phyloP scores from a whole-genome alignment of 2,329 filamentous ascomycete genomes.

The Pseudogymnoascus destructans region DNA sequence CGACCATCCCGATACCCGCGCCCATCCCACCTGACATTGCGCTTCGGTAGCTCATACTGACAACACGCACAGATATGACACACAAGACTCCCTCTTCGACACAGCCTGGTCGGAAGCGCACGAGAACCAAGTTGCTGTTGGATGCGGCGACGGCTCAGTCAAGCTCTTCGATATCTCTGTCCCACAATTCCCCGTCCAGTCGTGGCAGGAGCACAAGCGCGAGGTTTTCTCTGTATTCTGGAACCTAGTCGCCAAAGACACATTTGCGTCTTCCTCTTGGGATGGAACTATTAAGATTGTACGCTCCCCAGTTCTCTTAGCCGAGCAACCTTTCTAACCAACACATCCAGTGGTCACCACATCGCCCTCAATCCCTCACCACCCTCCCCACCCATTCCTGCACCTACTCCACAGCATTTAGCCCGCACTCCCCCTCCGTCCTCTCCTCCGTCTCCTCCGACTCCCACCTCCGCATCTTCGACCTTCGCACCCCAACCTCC shows the following conservation, averaged over 20 bases:
- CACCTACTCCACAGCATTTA: slow-evolving; percentile 87
- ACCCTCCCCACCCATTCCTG: slow-evolving; percentile 87
- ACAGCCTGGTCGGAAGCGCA: slow-evolving; percentile 91
- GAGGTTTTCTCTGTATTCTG: slow-evolving; percentile 89
- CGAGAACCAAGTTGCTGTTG: slow-evolving; percentile 83
- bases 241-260: slow-evolving; percentile 84
- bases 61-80: slow-evolving; percentile 58
- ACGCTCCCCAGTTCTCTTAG: slow-evolving; percentile 19
- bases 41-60: neutral
- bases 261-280: slow-evolving; percentile 86
- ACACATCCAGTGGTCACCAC: slow-evolving; percentile 61
- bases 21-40: neutral
- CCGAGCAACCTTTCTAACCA: slow-evolving; percentile 10
- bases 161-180: slow-evolving; percentile 85
- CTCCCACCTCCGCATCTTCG: slow-evolving; percentile 79
- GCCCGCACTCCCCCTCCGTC: slow-evolving; percentile 72
- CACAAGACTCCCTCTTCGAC: slow-evolving; percentile 93
- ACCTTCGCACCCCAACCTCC: slow-evolving; percentile 73
- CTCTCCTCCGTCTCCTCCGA: slow-evolving; percentile 83
- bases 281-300: slow-evolving; percentile 89
- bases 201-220: slow-evolving; percentile 84
- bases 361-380: slow-evolving; percentile 56
- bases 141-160: slow-evolving; percentile 84
- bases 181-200: slow-evolving; percentile 72
- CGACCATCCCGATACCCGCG: neutral